Evolutionary conservation across 352 stramenopile genomes (phyloP).

Genomic region (Blastocystis sp.): DNA sequence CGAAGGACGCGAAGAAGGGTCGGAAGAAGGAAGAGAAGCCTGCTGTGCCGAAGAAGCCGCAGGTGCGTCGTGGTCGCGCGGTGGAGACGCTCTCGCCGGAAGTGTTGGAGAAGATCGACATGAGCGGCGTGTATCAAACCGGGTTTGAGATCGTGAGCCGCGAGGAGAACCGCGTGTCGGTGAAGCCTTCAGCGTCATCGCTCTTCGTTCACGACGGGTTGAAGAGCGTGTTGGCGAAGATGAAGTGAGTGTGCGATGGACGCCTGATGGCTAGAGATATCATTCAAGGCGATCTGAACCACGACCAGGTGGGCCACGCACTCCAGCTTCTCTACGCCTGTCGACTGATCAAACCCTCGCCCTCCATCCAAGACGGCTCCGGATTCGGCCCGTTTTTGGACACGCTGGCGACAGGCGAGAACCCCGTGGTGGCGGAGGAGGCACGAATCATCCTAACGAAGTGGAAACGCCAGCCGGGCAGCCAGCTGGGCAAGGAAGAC

Average conservation of each 20-base stretch:
- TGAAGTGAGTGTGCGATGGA: not conserved
- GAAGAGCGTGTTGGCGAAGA: not conserved
- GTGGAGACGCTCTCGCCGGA: not conserved
- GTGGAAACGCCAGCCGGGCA: not conserved
- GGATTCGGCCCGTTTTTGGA: not conserved
- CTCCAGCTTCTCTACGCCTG: slow-evolving; percentile 51
- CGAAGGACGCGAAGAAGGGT: not conserved
- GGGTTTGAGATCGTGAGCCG: not conserved
- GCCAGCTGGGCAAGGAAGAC: not conserved
- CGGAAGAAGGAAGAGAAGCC: not conserved
- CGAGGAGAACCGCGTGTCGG: not conserved
- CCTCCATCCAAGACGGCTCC: not conserved
- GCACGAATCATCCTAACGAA: not conserved
- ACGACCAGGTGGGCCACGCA: not conserved
- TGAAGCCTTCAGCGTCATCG: not conserved
- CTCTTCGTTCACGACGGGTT: not conserved
- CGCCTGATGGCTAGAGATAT: not conserved
- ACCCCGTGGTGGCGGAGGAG: not conserved
- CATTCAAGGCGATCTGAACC: not conserved
- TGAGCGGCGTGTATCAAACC: slow-evolving; percentile 23
- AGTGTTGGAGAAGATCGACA: slow-evolving; percentile 8
- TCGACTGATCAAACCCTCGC: not conserved
- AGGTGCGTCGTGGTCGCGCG: not conserved
- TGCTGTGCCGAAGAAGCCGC: not conserved
- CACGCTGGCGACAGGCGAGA: not conserved